Evolutionary conservation across 2,329 filamentous ascomycete genomes (phyloP).

Genomic region (Alternaria dauci): DNA sequence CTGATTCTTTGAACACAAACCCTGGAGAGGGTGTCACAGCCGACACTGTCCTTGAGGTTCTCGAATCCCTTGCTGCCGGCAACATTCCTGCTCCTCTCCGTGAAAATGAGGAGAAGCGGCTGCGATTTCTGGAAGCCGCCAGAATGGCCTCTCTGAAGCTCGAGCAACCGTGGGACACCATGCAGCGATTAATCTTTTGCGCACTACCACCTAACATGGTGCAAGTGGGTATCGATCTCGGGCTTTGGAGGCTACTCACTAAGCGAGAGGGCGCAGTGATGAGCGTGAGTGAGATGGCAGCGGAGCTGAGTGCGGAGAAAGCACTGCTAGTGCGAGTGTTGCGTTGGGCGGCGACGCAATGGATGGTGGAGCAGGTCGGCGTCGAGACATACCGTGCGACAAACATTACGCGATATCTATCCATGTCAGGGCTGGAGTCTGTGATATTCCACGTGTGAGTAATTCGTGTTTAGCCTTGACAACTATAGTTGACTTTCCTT

Average conservation of each 20-base stretch:
- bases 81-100: conserved; percentile 3
- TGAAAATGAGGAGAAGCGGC: conserved; percentile 9
- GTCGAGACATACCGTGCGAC: conserved; percentile 9
- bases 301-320: conserved; percentile 6
- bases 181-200: conserved; percentile 11
- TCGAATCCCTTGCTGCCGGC: conserved; percentile 6
- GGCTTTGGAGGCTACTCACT: conserved; percentile 9
- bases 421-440: conserved; percentile 12
- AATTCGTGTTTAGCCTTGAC: no score
- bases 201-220: conserved; percentile 11
- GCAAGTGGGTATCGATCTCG: conserved; percentile 10
- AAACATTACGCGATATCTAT: conserved; percentile 2
- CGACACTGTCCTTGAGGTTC: conserved; percentile 6
- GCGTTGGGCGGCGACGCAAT: conserved; percentile 10
- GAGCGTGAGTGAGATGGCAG: conserved; percentile 4
- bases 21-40: not conserved
- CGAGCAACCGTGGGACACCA: conserved; percentile 12
- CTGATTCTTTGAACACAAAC: not conserved
- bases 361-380: conserved; percentile 15
- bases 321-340: conserved; percentile 8
- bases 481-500: not conserved
- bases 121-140: conserved; percentile 7
- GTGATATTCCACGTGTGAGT: conserved; percentile 14
- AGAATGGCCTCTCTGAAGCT: conserved; percentile 15
- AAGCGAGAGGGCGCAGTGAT: conserved; percentile 1